phyloP scores from a whole-genome alignment of 331 rosid species.

The Pyracantha coccinea region DNA sequence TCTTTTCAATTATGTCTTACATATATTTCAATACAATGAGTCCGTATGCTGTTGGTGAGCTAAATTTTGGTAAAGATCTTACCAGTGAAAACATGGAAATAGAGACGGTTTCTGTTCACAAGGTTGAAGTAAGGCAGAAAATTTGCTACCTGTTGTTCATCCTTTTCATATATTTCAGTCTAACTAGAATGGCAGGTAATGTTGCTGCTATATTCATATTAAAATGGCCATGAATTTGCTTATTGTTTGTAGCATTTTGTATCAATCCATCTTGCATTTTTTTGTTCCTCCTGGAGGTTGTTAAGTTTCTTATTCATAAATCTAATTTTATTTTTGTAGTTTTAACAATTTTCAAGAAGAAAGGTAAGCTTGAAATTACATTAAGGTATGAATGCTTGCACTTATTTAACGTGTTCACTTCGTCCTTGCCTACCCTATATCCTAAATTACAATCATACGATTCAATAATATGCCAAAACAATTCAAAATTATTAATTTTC shows the following conservation, averaged over 20 bases:
- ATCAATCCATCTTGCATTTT: background rate
- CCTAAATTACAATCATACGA: too few species aligned
- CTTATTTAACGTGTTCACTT: too few species aligned
- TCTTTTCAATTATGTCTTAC: conserved; percentile 28
- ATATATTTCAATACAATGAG: conserved; percentile 62
- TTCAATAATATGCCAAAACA: too few species aligned
- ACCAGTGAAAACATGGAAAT: conserved; percentile 64
- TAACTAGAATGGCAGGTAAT: conserved; percentile 61
- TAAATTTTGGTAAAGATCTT: conserved; percentile 17
- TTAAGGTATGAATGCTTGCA: too few species aligned
- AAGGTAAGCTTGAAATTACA: too few species aligned
- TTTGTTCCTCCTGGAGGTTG: background rate
- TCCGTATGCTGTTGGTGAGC: conserved; percentile 33
- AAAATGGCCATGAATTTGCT: background rate
- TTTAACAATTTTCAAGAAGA: too few species aligned
- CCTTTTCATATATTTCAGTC: conserved; percentile 51
- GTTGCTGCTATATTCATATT: background rate
- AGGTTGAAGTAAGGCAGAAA: conserved; percentile 66
- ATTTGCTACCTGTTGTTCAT: conserved; percentile 65
- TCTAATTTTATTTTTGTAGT: too few species aligned
- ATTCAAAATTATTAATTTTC: too few species aligned
- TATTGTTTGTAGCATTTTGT: background rate
- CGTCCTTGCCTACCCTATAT: too few species aligned
- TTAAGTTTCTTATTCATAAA: background rate
- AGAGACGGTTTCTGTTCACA: conserved; percentile 53